Conservation (phyloP, 2,329 filamentous ascomycete species). For the Acarospora socialis region DNA sequence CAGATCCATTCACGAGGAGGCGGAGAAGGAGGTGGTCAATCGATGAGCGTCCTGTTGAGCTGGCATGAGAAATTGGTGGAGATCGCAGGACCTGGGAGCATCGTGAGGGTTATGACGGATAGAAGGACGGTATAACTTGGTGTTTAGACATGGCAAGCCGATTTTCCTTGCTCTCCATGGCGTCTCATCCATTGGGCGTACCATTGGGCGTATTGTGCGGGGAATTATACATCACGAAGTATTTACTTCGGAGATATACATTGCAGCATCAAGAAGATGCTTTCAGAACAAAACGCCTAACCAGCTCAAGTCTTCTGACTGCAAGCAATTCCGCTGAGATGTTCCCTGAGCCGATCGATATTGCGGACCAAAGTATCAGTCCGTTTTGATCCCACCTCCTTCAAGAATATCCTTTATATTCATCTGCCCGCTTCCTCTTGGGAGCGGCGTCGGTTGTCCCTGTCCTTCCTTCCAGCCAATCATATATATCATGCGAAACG, state of each 20-base stretch:
- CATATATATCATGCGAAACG: constrained; percentile 94
- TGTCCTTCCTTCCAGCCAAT: constrained; percentile 90
- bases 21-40: constrained; percentile 60
- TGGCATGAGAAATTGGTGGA: constrained; percentile 99
- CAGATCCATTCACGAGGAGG: constrained; percentile 50
- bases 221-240: too few species aligned
- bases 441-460: constrained; percentile 63
- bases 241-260: too few species aligned
- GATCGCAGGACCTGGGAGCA: constrained; percentile 79
- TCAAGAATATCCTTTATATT: constrained; percentile 74
- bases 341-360: not conserved
- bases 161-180: too few species aligned
- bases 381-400: constrained; percentile 25
- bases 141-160: not conserved
- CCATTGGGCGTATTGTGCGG: too few species aligned
- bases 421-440: constrained; percentile 71
- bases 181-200: too few species aligned
- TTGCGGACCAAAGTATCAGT: not conserved
- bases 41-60: constrained; percentile 92
- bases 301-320: too few species aligned
- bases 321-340: too few species aligned
- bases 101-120: constrained; percentile 92
- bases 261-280: too few species aligned
- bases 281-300: too few species aligned
- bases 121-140: constrained; percentile 63